Percentiles rank a stretch among this genome's conserved stretches.
Evolutionary conservation across 2,329 filamentous ascomycete genomes (phyloP).

Genomic region (Verticillium isaacii): DNA sequence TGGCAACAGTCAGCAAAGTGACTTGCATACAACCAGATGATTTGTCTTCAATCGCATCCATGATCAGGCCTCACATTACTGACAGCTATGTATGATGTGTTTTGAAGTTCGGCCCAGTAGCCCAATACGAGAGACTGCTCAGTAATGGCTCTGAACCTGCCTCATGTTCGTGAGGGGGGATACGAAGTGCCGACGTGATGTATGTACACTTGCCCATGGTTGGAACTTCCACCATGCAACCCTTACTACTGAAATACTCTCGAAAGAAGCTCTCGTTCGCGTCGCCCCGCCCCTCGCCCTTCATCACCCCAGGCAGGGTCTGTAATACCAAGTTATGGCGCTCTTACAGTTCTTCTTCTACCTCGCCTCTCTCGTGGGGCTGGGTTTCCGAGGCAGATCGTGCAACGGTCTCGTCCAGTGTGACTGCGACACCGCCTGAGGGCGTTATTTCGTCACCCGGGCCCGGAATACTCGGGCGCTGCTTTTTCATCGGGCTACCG

Average conservation of each 20-base stretch:
- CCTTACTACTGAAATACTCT: not conserved
- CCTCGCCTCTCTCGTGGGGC: not conserved
- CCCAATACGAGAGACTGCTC: not conserved
- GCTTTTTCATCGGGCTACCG: constrained; percentile 13
- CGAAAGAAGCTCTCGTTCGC: not conserved
- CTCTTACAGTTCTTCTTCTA: not conserved
- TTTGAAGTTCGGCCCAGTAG: not conserved
- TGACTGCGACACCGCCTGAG: not conserved
- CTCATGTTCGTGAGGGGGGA: not conserved
- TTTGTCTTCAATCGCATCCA: not conserved
- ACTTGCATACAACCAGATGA: not conserved
- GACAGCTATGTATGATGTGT: not conserved
- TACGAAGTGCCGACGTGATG: not conserved
- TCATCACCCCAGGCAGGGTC: no score
- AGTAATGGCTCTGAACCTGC: not conserved
- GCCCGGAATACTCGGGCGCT: constrained; percentile 9
- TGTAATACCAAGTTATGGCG: not conserved
- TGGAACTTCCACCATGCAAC: not conserved
- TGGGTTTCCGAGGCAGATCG: not conserved
- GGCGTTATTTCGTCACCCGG: not conserved
- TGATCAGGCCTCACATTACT: not conserved
- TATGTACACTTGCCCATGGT: not conserved
- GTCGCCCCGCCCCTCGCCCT: no score
- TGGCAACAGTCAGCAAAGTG: no score
- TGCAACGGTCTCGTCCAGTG: not conserved